These are phyloP conservation scores for Colletotrichum noveboracense DNA, from an alignment of 2,329 filamentous ascomycete species.

Conservation along the genomic window DNA sequence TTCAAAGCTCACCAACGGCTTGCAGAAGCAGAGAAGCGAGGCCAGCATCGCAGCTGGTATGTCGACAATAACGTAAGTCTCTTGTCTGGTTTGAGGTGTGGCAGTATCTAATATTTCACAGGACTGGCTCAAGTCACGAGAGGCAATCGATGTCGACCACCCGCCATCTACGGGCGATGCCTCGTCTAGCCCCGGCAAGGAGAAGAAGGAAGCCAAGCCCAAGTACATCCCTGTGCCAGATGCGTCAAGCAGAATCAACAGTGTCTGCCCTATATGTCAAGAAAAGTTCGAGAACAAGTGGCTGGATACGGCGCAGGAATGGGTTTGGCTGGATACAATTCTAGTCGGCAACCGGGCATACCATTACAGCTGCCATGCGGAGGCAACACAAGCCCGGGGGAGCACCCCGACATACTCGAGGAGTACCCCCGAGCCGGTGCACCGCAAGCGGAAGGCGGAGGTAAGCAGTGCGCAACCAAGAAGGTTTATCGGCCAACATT, in stretches of 20 bases:
- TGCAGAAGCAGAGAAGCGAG: conserved; percentile 82
- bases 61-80: conserved; percentile 79
- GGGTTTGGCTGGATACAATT: conserved; percentile 92
- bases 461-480: conserved; percentile 39
- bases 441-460: conserved; percentile 80
- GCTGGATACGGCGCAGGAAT: conserved; percentile 92
- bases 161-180: conserved; percentile 1
- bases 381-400: conserved; percentile 73
- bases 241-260: conserved; percentile 74
- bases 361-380: conserved; percentile 87
- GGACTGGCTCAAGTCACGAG: conserved; percentile 24
- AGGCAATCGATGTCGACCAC: conserved; percentile 36
- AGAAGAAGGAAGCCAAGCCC: conserved; percentile 44
- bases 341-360: conserved; percentile 81
- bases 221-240: conserved; percentile 86
- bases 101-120: conserved; percentile 6
- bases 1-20: conserved; percentile 92
- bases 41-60: conserved; percentile 93
- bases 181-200: conserved; percentile 30
- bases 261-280: conserved; percentile 90
- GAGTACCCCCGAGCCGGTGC: conserved; percentile 67
- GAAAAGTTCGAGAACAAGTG: conserved; percentile 93
- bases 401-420: conserved; percentile 45
- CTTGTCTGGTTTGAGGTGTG: conserved; percentile 10
- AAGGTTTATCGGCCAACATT: background rate